These are phyloP conservation scores for Podaxis sp. DNA, from an alignment of 768 basidiomycete species.

Conservation along the genomic window DNA sequence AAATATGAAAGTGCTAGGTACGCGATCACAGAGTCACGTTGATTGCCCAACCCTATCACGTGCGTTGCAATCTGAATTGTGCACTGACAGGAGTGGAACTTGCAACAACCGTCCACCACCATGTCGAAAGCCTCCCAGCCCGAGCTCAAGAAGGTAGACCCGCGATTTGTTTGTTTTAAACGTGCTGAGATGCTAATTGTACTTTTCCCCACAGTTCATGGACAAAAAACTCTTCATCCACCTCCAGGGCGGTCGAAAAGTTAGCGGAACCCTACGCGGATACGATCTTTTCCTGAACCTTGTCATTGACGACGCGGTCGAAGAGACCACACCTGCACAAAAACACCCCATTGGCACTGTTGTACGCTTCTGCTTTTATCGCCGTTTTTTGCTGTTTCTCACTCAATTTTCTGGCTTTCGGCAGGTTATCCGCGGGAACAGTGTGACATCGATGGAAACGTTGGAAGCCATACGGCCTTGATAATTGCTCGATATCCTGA, in stretches of 20 bases:
- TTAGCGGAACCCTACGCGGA: slow-evolving; percentile 91
- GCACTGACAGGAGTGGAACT: not conserved
- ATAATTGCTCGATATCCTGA: not conserved
- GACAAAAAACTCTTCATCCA: slow-evolving; percentile 96
- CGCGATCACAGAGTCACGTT: no score
- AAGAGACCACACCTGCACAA: slow-evolving; percentile 88
- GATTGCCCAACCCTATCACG: not conserved
- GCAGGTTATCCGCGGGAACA: slow-evolving; percentile 96
- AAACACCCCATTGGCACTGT: slow-evolving; percentile 91
- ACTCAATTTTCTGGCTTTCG: slow-evolving; percentile 10
- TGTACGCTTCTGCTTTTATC: slow-evolving; percentile 46
- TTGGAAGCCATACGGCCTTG: slow-evolving; percentile 56
- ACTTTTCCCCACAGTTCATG: slow-evolving; percentile 72
- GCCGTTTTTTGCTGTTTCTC: slow-evolving; percentile 11
- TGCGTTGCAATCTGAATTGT: not conserved
- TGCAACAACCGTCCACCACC: slow-evolving; percentile 18
- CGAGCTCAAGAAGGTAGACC: slow-evolving; percentile 94
- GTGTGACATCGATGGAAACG: slow-evolving; percentile 93
- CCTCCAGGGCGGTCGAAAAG: slow-evolving; percentile 92
- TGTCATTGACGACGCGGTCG: slow-evolving; percentile 92
- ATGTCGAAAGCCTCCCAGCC: slow-evolving; percentile 97
- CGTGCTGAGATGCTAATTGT: not conserved
- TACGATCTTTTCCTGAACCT: slow-evolving; percentile 99
- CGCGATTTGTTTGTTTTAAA: not conserved
- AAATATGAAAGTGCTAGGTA: no score